Conservation (phyloP, 2,329 filamentous ascomycete genomes). For the Aspergillus fumigatiaffinis region DNA sequence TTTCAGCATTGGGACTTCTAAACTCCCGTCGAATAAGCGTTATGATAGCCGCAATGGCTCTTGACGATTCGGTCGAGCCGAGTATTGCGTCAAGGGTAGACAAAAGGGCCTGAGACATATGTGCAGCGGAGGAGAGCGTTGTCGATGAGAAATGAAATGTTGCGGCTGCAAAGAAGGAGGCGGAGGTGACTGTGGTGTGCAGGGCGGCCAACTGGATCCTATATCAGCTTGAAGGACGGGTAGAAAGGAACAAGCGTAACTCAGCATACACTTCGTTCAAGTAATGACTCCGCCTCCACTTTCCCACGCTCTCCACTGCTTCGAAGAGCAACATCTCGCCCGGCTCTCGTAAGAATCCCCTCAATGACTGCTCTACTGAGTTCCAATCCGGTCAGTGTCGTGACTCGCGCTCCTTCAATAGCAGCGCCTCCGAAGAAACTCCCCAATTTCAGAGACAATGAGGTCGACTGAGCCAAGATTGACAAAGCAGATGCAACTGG, state of each 20-base stretch:
- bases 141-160: conserved; percentile 45
- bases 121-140: conserved; percentile 40
- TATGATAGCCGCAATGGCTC: conserved; percentile 46
- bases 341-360: conserved; percentile 41
- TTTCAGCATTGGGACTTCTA: conserved; percentile 30
- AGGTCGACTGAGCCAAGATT: conserved; percentile 43
- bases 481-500: conserved; percentile 44
- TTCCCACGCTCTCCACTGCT: conserved; percentile 47
- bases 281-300: conserved; percentile 40
- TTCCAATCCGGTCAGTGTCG: conserved; percentile 43
- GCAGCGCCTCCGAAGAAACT: conserved; percentile 42
- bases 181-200: conserved; percentile 44
- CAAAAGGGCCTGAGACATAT: conserved; percentile 42
- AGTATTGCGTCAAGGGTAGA: conserved; percentile 45
- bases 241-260: neutral
- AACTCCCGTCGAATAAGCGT: conserved; percentile 45
- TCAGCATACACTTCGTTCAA: conserved; percentile 43
- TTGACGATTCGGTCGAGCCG: conserved; percentile 47
- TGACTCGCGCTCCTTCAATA: conserved; percentile 41
- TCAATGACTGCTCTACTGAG: conserved; percentile 45
- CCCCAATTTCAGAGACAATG: conserved; percentile 42
- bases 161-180: conserved; percentile 46
- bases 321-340: conserved; percentile 40
- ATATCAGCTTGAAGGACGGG: conserved; percentile 6
- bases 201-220: conserved; percentile 38